Evolutionary conservation across 495 filamentous ascomycete genomes (phyloP), one percentile per base, ranked within the genome.

Genomic region (Immersiella caudata): DNA sequence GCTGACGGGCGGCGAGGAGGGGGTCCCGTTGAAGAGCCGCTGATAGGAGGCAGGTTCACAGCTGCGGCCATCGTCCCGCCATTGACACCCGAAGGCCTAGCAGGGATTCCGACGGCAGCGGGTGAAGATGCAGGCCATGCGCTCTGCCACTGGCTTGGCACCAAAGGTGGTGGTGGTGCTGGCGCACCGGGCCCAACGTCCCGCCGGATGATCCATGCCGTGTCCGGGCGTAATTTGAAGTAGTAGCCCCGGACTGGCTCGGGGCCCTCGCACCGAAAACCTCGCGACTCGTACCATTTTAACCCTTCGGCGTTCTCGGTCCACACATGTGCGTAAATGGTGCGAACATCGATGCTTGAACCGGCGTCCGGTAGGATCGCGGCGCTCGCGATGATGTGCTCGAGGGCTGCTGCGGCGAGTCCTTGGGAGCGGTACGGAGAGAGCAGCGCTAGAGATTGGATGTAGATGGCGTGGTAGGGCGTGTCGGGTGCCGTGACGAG

Each of bases 271-370:
- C 74, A 72, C 18, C 82, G 79, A 69, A 99, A 99, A 5, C 94
- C 93, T n/a, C 93, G 84, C 64, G 86, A 85, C 22, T 76, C 69
- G 82, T 99, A 99, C 95, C 95, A 99, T 66, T 86, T 84, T 74
- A 96, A 76, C 0, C 86, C 95, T 51, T 97, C 95, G 12, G 86
- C 84, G 74, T 99, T 98, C 66, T 89, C 88, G 67, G 95, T 92
- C 89, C 96, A 97, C 1, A 98, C 95, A 80, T 99, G 95, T 16
- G 95, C 95, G 62, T 91, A 93, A 12, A 81, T 84, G 16, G 79
- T 82, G 22, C 79, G 79, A 12, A 90, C 78, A 22, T 84, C 79
- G 51, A 87, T 83, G 21, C 79, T 79, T 3, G 69, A 76, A 51
- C 74, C 69, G 46, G 76, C 62, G 26, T 72, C 71, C 8, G 70